A percentile compares a stretch with the other conserved stretches of the same genome.
Evolutionary conservation across 208 protist genomes (phyloP).

Genomic region (Trichomonas tenax): DNA sequence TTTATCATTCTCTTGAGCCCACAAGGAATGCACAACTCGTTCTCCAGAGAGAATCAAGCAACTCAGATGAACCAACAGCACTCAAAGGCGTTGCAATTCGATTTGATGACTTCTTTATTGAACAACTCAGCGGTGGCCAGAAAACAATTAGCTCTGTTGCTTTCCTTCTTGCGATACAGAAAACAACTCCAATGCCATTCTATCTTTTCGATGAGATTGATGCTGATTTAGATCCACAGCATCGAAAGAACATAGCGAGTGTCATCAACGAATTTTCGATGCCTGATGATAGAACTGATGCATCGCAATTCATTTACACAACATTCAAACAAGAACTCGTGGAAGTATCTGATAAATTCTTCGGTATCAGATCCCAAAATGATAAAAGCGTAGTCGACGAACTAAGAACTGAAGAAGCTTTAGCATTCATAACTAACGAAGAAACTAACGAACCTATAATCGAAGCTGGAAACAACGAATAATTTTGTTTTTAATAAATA

Average conservation of each 20-base stretch:
- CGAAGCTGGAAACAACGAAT: too few relatives aligned
- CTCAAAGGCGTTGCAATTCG: not conserved
- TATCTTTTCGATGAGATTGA: conserved; percentile 99
- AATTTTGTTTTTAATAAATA: not conserved
- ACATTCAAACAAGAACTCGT: not conserved
- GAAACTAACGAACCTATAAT: not conserved
- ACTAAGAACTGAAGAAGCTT: not conserved
- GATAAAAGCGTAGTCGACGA: not conserved
- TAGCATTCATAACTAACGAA: not conserved
- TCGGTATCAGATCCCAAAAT: not conserved
- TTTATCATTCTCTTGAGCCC: not conserved
- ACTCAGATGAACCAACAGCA: not conserved
- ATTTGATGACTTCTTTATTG: not conserved
- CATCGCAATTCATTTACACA: not conserved
- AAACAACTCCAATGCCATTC: conserved; percentile 91
- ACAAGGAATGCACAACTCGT: not conserved
- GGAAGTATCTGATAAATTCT: not conserved
- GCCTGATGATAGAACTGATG: not conserved
- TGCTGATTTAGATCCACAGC: not conserved
- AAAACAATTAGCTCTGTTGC: conserved; percentile 92
- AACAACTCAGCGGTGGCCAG: conserved; percentile 57
- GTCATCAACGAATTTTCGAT: not conserved
- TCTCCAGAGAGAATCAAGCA: not conserved
- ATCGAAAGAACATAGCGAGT: not conserved
- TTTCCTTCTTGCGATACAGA: conserved; percentile 97